Evolutionary conservation across 2,329 filamentous ascomycete genomes (phyloP), one percentile per base, ranked within the genome.

Genomic region (Aureobasidium namibiae): DNA sequence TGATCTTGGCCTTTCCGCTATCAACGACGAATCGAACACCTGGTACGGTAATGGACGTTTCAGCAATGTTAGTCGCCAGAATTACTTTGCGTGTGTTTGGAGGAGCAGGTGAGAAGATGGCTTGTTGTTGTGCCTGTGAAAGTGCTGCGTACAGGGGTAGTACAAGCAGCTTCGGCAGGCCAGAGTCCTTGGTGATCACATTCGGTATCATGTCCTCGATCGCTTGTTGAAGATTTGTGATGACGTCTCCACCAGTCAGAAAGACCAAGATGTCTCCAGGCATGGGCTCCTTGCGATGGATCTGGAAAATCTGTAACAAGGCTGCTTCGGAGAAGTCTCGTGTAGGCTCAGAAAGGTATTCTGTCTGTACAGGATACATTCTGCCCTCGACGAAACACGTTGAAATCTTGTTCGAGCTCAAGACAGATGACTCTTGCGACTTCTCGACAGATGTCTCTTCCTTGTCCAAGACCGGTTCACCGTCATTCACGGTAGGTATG

Each of bases 21-120:
- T 99, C 94, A 21, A 99, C 82, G 10, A 99, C 92, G 66, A 88
- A 94, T 4, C 90, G 84, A 7, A 99, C 91, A 2, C 94, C 94
- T 0, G 92, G 88, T 0, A 99, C 92, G 0, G 94, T 99, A 61
- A 99, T 89, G 1, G 94, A 97, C 0, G 94, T 97, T 72, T 99
- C 94, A n/a, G 94, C 94, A 67, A 99, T 97, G 68, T 99, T 99
- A 14, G 94, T 99, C 0, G 92, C 87, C 0, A 99, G 77, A 0
- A 99, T 91, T 13, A 97, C 81, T 69, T 97, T 97, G 44, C 94
- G 82, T 0, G 90, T 95, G n/a, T 80, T 79, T 2, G 84, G 82
- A 0, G 84, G 83, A 23, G 88, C 81, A 1, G 89, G 88, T 58
- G 86, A 79, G 70, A 99, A 97, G 10, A 95, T 91, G 23, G 85